These are phyloP conservation scores for Mitragyna speciosa DNA, from an alignment of 257 asterid genomes.

Conservation along the genomic window DNA sequence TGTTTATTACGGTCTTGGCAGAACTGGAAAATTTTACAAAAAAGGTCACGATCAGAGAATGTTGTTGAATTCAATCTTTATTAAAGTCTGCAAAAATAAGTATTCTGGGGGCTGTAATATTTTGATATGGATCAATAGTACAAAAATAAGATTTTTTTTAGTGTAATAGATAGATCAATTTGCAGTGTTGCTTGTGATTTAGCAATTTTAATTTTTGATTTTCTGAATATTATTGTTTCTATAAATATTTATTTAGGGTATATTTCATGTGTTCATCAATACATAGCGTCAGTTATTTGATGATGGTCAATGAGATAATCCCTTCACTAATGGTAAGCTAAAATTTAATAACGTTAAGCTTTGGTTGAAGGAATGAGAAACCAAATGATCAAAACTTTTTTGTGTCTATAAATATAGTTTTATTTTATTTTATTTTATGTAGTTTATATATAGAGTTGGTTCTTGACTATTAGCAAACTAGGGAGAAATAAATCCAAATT, in stretches of 20 bases:
- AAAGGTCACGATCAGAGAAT: constrained; percentile 3
- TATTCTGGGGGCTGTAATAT: not conserved
- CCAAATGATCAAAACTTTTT: no score
- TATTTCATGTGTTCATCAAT: not conserved
- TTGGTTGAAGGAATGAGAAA: no score
- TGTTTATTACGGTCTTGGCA: constrained; percentile 1
- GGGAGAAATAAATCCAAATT: not conserved
- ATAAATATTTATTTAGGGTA: not conserved
- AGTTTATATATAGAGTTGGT: not conserved
- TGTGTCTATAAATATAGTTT: no score
- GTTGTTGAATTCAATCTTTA: not conserved
- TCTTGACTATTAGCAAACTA: not conserved
- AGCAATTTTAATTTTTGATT: not conserved
- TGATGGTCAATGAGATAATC: not conserved
- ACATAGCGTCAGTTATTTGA: not conserved
- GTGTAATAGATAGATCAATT: not conserved
- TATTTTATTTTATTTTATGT: no score
- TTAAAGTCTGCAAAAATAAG: not conserved
- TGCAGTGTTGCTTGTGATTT: not conserved
- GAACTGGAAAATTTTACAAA: not conserved
- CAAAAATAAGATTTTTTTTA: not conserved
- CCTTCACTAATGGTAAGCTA: not conserved
- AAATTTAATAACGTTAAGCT: not conserved
- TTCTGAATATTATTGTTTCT: not conserved
- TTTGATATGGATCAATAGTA: not conserved